Percentiles rank a stretch among this genome's conserved stretches.
phyloP scores from a whole-genome alignment of 1,139 yeast genomes.

The Geotrichum restrictum region DNA sequence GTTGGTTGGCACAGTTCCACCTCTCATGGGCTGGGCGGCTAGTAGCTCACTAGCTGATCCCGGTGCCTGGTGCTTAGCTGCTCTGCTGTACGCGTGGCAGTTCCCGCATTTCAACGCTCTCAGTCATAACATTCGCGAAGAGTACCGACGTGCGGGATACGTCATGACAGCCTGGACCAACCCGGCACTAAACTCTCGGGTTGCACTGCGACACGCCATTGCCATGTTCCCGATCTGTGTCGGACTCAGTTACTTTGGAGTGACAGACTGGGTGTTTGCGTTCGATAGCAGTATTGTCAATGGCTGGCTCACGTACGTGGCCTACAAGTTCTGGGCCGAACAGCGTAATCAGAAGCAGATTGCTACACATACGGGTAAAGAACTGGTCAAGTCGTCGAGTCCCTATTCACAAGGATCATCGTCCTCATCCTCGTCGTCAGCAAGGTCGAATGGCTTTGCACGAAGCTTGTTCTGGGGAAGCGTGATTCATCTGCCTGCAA shows the following conservation, averaged over 20 bases:
- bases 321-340: constrained; percentile 70
- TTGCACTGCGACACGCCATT: constrained; percentile 80
- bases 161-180: constrained; percentile 94
- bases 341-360: constrained; percentile 27
- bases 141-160: constrained; percentile 88
- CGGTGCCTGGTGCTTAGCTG: constrained; percentile 94
- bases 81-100: constrained; percentile 92
- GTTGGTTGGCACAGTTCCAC: constrained; percentile 95
- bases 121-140: constrained; percentile 81
- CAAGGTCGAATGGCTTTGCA: constrained; percentile 59
- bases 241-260: constrained; percentile 71
- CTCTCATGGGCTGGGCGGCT: constrained; percentile 99
- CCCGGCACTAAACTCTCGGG: constrained; percentile 88
- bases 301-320: constrained; percentile 78
- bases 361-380: constrained; percentile 17
- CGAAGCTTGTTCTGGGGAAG: constrained; percentile 90
- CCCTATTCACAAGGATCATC: background rate
- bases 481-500: constrained; percentile 89
- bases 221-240: constrained; percentile 90
- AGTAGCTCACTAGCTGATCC: constrained; percentile 75
- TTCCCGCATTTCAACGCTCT: constrained; percentile 95
- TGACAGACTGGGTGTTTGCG: constrained; percentile 79
- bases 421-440: background rate
- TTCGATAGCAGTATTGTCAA: constrained; percentile 77
- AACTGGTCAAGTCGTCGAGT: background rate